phyloP scores from a whole-genome alignment of 2,329 filamentous ascomycete species.

The Berkeleyomyces rouxiae region DNA sequence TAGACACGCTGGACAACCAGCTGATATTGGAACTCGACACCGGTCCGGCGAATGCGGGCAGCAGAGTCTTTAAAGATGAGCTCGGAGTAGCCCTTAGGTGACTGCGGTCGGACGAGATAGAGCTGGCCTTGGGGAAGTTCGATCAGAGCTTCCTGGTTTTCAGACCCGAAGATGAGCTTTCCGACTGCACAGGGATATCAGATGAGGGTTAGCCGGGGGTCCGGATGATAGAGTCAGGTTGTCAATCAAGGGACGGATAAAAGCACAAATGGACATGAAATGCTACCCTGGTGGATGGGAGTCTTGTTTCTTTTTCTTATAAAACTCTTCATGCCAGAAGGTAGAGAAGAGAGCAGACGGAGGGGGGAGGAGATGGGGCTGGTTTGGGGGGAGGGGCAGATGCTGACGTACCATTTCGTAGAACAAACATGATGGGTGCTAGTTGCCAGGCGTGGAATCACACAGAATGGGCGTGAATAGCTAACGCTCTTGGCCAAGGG shows the following conservation, averaged over 20 bases:
- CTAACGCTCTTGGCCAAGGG: too few relatives aligned
- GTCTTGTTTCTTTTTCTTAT: background rate
- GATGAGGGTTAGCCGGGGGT: slow-evolving; percentile 6
- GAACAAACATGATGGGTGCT: slow-evolving; percentile 24
- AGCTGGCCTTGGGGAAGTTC: slow-evolving; percentile 92
- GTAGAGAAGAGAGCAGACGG: background rate
- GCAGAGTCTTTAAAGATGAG: slow-evolving; percentile 97
- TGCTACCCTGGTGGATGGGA: background rate
- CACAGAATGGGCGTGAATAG: background rate
- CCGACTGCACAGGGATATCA: slow-evolving; percentile 40
- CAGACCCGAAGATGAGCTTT: slow-evolving; percentile 80
- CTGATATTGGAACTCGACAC: slow-evolving; percentile 93
- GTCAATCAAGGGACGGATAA: background rate
- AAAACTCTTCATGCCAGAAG: background rate
- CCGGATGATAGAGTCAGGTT: slow-evolving; percentile 4
- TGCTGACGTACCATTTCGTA: slow-evolving; percentile 27
- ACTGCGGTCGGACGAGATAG: slow-evolving; percentile 87
- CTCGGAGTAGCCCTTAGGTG: slow-evolving; percentile 94
- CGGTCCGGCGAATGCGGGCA: slow-evolving; percentile 79
- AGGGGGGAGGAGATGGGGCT: background rate
- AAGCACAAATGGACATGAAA: background rate
- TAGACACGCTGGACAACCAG: slow-evolving; percentile 91
- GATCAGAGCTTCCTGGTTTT: slow-evolving; percentile 80
- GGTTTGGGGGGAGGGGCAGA: slow-evolving; percentile 14
- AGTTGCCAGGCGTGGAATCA: background rate